Base-by-base conservation (phyloP, 2,329 filamentous ascomycete genomes). In the Lasiodiplodia sp. region DNA sequence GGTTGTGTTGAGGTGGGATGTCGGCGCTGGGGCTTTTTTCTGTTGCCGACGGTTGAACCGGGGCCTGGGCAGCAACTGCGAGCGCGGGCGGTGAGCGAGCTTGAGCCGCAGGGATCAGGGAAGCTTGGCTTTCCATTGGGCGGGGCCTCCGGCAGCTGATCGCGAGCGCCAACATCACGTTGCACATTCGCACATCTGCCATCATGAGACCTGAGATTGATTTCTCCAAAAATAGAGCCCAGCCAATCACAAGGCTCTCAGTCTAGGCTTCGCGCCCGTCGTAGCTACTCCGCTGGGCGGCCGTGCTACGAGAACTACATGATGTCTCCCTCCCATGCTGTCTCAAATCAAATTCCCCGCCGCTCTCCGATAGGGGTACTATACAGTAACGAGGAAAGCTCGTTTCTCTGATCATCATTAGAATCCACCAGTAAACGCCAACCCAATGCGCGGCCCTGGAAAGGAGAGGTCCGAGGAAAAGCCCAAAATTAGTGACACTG, bases 1-100 rank as follows among this genome's bases (percentile, higher is more conserved):
- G 47, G 60, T 52, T 64, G 60, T 63, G 60, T 64, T 64, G 60
- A 64, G 60, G 60, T 64, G 60, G 60, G 60, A 52, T 64, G 60
- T 63, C 60, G 60, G 60, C 38, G 60, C 60, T 64, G 60, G 58
- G 11, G 23, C 47, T 64, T 64, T 64, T 64, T 49, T 64, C 60
- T 64, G 31, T 52, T 52, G 47, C 60, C 60, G 60, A 64, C 31
- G 31, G 47, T 53, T 64, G 60, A 31, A 44, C 40, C 47, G 57
- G n/a, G 58, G 23, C 47, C 58, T 62, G 57, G 57, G 60, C 60
- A 51, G 40, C 40, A 28, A 31, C 25, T 34, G 14, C 44, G 25
- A 31, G 21, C 8, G 18, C 47, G 60, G 60, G 60, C 60, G 60
- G 60, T 64, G 60, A 64, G 60, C 44, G 47, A 25, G 47, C 60